phyloP scores from a whole-genome alignment of 192 early-diverging fungal species.

The Gaertneriomyces sp. region DNA sequence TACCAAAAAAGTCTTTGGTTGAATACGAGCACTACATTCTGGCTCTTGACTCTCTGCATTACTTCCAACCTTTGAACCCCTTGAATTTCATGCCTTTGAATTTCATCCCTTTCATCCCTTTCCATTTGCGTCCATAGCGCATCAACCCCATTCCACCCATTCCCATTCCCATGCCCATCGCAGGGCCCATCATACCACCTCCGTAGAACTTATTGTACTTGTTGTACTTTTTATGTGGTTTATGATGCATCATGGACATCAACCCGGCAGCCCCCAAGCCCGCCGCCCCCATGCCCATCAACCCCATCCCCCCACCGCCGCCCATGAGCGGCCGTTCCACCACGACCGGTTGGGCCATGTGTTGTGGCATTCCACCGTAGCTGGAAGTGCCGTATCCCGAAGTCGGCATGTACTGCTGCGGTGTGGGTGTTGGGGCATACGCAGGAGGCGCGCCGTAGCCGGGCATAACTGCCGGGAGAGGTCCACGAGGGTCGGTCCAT shows the following conservation, averaged over 20 bases:
- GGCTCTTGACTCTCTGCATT: too few species aligned
- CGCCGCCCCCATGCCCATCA: conserved; percentile 4
- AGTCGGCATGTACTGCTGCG: neutral
- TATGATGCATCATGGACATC: neutral
- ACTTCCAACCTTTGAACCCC: too few species aligned
- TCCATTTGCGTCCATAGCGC: conserved; percentile 4
- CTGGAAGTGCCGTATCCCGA: neutral
- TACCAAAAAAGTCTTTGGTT: too few species aligned
- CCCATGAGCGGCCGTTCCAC: neutral
- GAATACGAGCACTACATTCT: too few species aligned
- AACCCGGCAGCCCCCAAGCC: conserved; percentile 8
- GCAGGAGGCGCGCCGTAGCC: neutral
- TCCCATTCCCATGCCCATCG: neutral
- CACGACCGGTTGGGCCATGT: neutral
- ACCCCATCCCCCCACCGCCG: neutral
- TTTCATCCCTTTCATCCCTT: neutral
- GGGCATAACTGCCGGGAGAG: neutral
- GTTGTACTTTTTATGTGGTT: too few species aligned
- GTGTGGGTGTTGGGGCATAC: neutral
- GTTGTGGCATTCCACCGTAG: neutral
- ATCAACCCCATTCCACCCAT: neutral
- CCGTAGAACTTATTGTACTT: neutral
- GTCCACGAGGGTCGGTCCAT: neutral
- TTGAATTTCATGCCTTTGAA: neutral
- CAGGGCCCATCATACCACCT: neutral